phyloP scores from a whole-genome alignment of 164 flowering plant genomes.

The Vitis amurensis region DNA sequence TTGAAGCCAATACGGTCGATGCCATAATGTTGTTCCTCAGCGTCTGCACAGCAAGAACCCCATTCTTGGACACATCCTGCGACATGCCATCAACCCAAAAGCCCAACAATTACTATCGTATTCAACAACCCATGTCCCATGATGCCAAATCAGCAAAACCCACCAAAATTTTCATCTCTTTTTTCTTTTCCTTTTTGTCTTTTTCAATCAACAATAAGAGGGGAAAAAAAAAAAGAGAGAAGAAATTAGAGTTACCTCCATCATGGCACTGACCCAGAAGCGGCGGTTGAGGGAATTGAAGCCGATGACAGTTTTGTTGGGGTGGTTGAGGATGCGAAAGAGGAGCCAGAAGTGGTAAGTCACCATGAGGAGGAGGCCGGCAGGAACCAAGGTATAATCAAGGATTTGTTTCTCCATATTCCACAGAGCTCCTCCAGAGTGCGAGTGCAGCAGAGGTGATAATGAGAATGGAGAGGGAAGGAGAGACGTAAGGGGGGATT shows the following conservation, averaged over 20 bases:
- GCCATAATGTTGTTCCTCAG: conserved; percentile 29
- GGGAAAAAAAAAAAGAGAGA: not conserved
- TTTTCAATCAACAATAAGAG: not conserved
- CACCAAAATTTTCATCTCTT: too few relatives aligned
- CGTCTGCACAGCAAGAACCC: conserved; percentile 23
- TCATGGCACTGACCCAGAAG: conserved; percentile 15
- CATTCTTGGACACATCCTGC: conserved; percentile 26
- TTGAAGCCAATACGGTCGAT: conserved; percentile 22
- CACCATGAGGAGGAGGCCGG: conserved; percentile 3
- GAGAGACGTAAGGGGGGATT: too few relatives aligned
- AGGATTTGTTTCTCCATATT: conserved; percentile 3
- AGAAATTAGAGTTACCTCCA: conserved; percentile 1
- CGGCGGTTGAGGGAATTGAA: conserved; percentile 12
- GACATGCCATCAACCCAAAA: not conserved
- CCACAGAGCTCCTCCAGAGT: too few relatives aligned
- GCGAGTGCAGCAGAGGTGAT: too few relatives aligned
- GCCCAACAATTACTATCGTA: too few relatives aligned
- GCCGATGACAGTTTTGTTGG: conserved; percentile 13
- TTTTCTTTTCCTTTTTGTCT: too few relatives aligned
- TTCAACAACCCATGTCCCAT: too few relatives aligned
- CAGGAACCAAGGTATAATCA: conserved; percentile 12
- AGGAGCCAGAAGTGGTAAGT: conserved; percentile 13
- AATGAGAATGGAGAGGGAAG: too few relatives aligned
- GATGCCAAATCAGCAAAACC: too few relatives aligned
- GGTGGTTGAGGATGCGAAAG: conserved; percentile 6